Base-by-base conservation (phyloP, 306 rosid genomes). In the Fagus crenata region DNA sequence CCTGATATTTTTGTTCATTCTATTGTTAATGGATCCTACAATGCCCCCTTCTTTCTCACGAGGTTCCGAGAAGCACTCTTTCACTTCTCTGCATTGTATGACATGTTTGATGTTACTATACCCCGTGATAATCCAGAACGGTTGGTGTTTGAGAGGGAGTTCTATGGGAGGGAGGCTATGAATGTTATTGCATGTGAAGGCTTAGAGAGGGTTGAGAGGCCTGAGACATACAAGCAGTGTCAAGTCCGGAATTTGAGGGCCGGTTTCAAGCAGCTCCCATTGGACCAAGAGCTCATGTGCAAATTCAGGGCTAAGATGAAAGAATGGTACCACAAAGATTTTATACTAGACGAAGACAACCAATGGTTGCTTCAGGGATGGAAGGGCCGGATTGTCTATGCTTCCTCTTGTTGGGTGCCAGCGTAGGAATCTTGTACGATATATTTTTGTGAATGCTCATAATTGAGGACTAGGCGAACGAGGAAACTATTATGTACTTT, bases 311-410 rank as follows among this genome's bases (percentile, higher is more conserved):
- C 49, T 67, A 67, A 17, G 71, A 4, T 67, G 71, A 67, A 39
- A 32, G 71, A n/a, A 67, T 67, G 71, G 71, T 40, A 67, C 71
- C 71, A 67, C 71, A 67, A 37, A 49, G 71, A 67, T 67, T 67
- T 67, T 67, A 28, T 67, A 6, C 71, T 67, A 37, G 49, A 67
- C 37, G 71, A 67, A 67, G 71, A 67, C 49, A 39, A 39, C 71
- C 49, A 39, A 49, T 67, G 71, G 71, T 37, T 67, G 71, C 71
- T 67, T 40, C 71, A 67, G 49, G 71, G 71, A 39, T 67, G 71
- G 71, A 67, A 67, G 31, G 71, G 71, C 13, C 71, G 71, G 43
- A 67, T 67, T 67, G 31, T 67, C 7, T 67, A 67, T 17, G 71
- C 71, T 67, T 67, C 49, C 71, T 37, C 71, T 67, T 67, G 71